A percentile compares a stretch with the other conserved stretches of the same genome.
phyloP scores from a whole-genome alignment of 2,329 filamentous ascomycete species.

The Periconia digitata region DNA sequence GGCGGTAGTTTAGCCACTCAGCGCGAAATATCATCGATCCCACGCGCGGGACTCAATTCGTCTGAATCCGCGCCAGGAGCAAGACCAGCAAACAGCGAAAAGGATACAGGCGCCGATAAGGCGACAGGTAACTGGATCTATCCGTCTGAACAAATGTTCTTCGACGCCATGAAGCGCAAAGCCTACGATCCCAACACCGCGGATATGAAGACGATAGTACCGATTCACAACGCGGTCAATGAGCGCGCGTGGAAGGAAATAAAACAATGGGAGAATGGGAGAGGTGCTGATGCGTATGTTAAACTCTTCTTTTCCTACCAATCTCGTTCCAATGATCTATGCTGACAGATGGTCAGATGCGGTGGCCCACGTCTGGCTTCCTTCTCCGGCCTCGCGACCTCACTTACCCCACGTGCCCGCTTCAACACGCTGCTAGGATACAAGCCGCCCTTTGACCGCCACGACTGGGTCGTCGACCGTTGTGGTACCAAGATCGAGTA shows the following conservation, averaged over 20 bases:
- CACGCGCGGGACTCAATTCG: slow-evolving; percentile 26
- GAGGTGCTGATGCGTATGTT: slow-evolving; percentile 57
- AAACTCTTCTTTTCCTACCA: background rate
- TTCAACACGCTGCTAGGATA: slow-evolving; percentile 87
- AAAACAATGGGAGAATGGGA: slow-evolving; percentile 77
- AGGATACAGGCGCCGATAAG: slow-evolving; percentile 66
- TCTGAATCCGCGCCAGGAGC: slow-evolving; percentile 37
- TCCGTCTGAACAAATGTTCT: slow-evolving; percentile 96
- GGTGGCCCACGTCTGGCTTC: slow-evolving; percentile 79
- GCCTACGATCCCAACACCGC: slow-evolving; percentile 68
- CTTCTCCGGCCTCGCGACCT: slow-evolving; percentile 69
- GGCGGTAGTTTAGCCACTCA: slow-evolving; percentile 28
- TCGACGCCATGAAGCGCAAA: slow-evolving; percentile 94
- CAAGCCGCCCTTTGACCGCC: slow-evolving; percentile 86
- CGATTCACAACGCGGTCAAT: slow-evolving; percentile 98
- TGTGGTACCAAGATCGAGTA: slow-evolving; percentile 88
- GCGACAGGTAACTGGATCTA: slow-evolving; percentile 92
- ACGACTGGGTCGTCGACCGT: slow-evolving; percentile 95
- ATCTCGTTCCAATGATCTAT: background rate
- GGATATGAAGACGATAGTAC: slow-evolving; percentile 90
- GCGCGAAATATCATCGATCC: slow-evolving; percentile 51
- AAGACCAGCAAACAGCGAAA: slow-evolving; percentile 70
- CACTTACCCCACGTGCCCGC: slow-evolving; percentile 78
- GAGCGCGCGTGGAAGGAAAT: slow-evolving; percentile 96
- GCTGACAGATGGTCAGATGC: slow-evolving; percentile 55